Evolutionary conservation across 23 red algal genomes (phyloP).

Genomic region (Gracilaria domingensis): DNA sequence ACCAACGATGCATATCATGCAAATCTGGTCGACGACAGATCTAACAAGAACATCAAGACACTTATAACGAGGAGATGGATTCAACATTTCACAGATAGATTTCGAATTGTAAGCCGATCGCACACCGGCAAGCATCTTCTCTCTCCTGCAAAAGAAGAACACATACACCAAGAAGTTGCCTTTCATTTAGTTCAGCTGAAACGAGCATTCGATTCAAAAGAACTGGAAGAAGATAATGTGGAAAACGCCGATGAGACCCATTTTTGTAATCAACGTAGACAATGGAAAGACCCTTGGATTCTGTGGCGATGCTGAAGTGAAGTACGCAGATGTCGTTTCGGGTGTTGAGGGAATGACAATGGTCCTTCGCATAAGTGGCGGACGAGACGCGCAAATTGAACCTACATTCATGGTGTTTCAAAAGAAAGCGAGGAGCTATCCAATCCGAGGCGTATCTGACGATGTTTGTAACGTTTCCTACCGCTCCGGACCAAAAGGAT

Average conservation of each 20-base stretch:
- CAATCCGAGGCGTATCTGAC: slow-evolving; percentile 24
- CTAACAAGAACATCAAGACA: not conserved
- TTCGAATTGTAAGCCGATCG: slow-evolving; percentile 34
- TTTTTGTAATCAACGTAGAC: slow-evolving; percentile 51
- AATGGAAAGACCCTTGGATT: slow-evolving; percentile 38
- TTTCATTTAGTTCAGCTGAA: slow-evolving; percentile 23
- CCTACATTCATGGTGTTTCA: slow-evolving; percentile 53
- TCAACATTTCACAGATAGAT: slow-evolving; percentile 33
- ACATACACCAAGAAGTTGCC: slow-evolving; percentile 40
- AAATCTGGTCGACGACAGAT: not conserved
- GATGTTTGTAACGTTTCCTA: slow-evolving; percentile 21
- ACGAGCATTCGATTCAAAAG: not conserved
- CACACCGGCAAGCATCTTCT: not conserved
- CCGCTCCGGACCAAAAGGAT: slow-evolving; percentile 24
- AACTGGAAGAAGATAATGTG: slow-evolving; percentile 39
- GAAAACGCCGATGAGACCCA: slow-evolving; percentile 58
- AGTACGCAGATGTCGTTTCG: slow-evolving; percentile 52
- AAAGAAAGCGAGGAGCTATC: slow-evolving; percentile 26
- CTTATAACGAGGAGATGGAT: slow-evolving; percentile 3
- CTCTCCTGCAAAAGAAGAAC: not conserved
- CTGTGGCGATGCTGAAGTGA: slow-evolving; percentile 17
- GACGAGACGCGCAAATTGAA: slow-evolving; percentile 13
- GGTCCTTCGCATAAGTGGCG: slow-evolving; percentile 36
- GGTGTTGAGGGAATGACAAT: slow-evolving; percentile 53
- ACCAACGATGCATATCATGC: not conserved